A percentile compares a stretch with the other conserved stretches of the same genome.
Evolutionary conservation across 2,329 filamentous ascomycete genomes (phyloP).

Genomic region (Gliomastix tumulicola): DNA sequence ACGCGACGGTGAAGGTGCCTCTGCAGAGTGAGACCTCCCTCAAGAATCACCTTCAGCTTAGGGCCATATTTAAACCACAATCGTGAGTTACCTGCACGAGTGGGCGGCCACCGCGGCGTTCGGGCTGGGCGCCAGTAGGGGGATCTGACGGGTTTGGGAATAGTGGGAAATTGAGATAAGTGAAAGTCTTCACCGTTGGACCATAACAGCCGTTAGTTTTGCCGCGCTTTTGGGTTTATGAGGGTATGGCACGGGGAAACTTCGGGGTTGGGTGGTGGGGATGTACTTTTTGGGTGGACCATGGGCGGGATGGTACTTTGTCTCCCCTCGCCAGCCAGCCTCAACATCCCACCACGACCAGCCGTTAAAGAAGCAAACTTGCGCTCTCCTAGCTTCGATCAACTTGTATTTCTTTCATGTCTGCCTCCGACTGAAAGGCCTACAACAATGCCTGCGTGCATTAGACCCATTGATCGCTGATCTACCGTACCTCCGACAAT

Average conservation of each 20-base stretch:
- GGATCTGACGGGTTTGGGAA: constrained; percentile 50
- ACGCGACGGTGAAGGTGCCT: constrained; percentile 63
- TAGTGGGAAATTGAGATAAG: constrained; percentile 38
- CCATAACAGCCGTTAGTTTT: constrained; percentile 50
- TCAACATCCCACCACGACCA: too few relatives aligned
- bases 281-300: too few relatives aligned
- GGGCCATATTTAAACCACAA: constrained; percentile 42
- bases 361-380: too few relatives aligned
- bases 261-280: too few relatives aligned
- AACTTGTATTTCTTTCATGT: too few relatives aligned
- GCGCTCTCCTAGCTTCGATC: too few relatives aligned
- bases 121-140: constrained; percentile 57
- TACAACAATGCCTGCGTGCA: too few relatives aligned
- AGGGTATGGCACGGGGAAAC: not conserved
- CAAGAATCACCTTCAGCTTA: constrained; percentile 63
- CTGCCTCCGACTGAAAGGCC: too few relatives aligned
- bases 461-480: too few relatives aligned
- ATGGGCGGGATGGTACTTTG: too few relatives aligned
- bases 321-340: not conserved
- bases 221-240: not conserved
- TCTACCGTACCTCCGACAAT: too few relatives aligned
- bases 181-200: constrained; percentile 53
- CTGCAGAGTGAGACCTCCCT: constrained; percentile 70
- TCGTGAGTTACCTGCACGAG: constrained; percentile 64
- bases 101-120: constrained; percentile 60